Percentiles rank a stretch among this genome's conserved stretches.
These are phyloP conservation scores for Stagonosporopsis chrysanthemi DNA, from an alignment of 2,329 filamentous ascomycete genomes.

Conservation along the genomic window DNA sequence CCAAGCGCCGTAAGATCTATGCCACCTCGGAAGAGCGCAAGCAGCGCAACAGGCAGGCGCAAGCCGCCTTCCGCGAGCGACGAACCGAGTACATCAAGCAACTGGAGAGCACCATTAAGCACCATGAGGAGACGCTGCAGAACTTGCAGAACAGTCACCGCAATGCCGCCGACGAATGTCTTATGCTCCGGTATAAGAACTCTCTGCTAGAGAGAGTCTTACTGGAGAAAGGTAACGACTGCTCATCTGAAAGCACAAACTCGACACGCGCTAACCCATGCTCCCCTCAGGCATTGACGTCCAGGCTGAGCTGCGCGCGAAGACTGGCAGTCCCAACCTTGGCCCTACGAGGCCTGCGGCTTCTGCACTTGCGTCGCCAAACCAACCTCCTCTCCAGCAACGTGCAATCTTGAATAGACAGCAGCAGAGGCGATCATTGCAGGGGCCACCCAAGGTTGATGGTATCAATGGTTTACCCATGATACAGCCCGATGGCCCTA, in stretches of 20 bases:
- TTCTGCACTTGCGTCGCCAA: conserved; percentile 63
- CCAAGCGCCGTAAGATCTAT: conserved; percentile 76
- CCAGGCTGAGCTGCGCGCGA: conserved; percentile 90
- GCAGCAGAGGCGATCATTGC: conserved; percentile 73
- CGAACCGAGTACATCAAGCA: conserved; percentile 99
- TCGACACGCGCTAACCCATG: conserved; percentile 28
- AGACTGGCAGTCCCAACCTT: conserved; percentile 85
- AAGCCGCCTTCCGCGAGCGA: conserved; percentile 95
- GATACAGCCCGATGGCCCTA: conserved; percentile 51
- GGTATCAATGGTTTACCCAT: conserved; percentile 50
- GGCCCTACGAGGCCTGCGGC: conserved; percentile 65
- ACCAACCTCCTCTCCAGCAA: conserved; percentile 73
- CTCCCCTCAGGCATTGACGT: conserved; percentile 84
- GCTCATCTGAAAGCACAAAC: conserved; percentile 6
- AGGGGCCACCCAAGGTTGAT: conserved; percentile 78
- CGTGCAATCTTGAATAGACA: conserved; percentile 83
- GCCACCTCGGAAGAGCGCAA: conserved; percentile 98
- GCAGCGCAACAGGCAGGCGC: conserved; percentile 94
- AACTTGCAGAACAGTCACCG: conserved; percentile 94
- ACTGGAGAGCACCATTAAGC: conserved; percentile 94
- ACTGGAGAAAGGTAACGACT: conserved; percentile 81
- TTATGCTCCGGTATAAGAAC: conserved; percentile 99
- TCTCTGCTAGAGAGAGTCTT: conserved; percentile 94
- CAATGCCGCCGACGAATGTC: conserved; percentile 91
- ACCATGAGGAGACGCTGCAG: conserved; percentile 92